These are phyloP conservation scores for Solanum pinnatisectum DNA, from an alignment of 257 asterid genomes.

Conservation along the genomic window DNA sequence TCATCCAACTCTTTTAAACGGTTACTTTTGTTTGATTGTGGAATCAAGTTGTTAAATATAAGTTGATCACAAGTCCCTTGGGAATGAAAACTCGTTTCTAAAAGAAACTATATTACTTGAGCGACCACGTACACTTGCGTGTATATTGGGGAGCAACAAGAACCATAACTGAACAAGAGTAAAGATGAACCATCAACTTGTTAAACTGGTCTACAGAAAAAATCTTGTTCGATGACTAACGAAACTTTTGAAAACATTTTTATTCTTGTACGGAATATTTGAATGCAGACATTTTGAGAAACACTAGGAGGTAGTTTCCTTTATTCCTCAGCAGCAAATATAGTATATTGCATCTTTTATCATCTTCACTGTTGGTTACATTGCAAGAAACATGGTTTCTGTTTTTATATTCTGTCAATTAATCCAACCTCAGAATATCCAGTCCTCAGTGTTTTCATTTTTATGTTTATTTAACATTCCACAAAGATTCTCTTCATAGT, in stretches of 20 bases:
- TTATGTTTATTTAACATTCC: neutral
- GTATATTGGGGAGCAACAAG: too few species aligned
- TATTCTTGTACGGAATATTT: neutral
- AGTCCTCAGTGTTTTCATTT: neutral
- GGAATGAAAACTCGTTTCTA: too few species aligned
- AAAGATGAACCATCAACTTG: neutral
- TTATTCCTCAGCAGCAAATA: neutral
- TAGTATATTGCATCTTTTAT: neutral
- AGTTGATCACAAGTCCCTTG: too few species aligned
- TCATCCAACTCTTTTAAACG: too few species aligned
- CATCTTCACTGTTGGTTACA: neutral
- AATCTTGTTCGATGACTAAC: neutral
- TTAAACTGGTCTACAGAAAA: neutral
- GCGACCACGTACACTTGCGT: too few species aligned
- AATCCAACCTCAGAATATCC: neutral
- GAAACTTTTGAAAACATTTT: neutral
- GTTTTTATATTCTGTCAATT: neutral
- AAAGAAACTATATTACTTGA: too few species aligned
- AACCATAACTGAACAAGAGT: neutral
- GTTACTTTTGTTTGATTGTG: too few species aligned
- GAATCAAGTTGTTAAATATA: too few species aligned
- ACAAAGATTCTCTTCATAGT: neutral
- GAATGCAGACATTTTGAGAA: neutral
- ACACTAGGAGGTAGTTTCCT: neutral
- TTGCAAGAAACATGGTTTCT: neutral